A percentile compares a stretch with the other conserved stretches of the same genome.
Conservation (phyloP, 495 filamentous ascomycete species). For the Penicillium silybi region DNA sequence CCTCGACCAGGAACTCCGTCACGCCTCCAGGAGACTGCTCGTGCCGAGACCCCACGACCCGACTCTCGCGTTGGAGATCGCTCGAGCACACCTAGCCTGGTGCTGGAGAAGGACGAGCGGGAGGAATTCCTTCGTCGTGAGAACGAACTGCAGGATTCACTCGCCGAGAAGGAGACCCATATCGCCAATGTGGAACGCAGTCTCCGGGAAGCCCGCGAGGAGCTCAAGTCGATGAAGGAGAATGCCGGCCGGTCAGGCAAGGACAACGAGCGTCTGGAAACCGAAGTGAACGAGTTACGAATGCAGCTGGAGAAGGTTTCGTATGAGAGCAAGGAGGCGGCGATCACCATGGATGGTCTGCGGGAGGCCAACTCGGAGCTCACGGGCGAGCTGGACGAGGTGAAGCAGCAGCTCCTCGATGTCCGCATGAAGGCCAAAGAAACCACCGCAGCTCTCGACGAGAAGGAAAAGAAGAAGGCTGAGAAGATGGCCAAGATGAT, state of each 20-base stretch:
- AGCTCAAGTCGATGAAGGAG: conserved; percentile 76
- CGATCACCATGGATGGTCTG: conserved; percentile 95
- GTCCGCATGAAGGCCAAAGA: conserved; percentile 94
- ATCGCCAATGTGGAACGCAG: conserved; percentile 72
- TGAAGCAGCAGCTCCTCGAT: conserved; percentile 95
- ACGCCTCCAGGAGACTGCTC: conserved; percentile 54
- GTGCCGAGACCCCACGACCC: conserved; percentile 61
- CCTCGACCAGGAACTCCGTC: conserved; percentile 79
- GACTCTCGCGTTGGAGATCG: conserved; percentile 85
- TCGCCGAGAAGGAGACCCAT: conserved; percentile 86
- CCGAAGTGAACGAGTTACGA: conserved; percentile 83
- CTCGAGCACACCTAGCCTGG: conserved; percentile 80
- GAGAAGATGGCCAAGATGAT: conserved; percentile 99
- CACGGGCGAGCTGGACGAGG: conserved; percentile 84
- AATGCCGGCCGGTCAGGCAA: conserved; percentile 73
- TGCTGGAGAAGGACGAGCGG: conserved; percentile 91
- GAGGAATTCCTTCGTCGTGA: conserved; percentile 94
- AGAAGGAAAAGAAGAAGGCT: conserved; percentile 97
- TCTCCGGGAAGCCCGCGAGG: conserved; percentile 75
- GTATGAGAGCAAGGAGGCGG: conserved; percentile 93
- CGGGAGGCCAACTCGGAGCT: conserved; percentile 95
- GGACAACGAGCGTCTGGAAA: conserved; percentile 79
- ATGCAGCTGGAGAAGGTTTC: conserved; percentile 95
- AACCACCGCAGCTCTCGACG: conserved; percentile 78
- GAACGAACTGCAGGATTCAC: conserved; percentile 94